A percentile compares a stretch with the other conserved stretches of the same genome.
Evolutionary conservation across 176 grass and related monocot genomes (phyloP).

Genomic region (Aegilops umbellulata): DNA sequence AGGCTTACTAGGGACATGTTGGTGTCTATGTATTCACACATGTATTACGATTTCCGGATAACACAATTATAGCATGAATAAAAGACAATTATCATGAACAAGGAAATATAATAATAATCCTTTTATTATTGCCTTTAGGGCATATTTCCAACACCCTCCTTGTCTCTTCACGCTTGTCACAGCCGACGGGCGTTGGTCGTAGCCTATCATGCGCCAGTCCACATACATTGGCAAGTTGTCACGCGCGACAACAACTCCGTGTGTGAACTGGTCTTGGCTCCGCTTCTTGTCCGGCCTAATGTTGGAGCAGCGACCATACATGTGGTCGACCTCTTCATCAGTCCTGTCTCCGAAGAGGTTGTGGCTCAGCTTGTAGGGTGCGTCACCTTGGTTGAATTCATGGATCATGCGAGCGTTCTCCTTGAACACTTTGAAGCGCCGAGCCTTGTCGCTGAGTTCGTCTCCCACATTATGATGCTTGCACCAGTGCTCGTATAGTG

Average conservation of each 20-base stretch:
- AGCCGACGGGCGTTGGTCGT: too few species aligned
- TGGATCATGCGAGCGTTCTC: conserved; percentile 40
- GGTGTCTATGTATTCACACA: too few species aligned
- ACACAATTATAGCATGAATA: too few species aligned
- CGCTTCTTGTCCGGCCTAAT: neutral
- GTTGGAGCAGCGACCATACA: neutral
- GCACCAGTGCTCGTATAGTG: conserved; percentile 46
- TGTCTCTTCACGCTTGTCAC: conserved; percentile 37
- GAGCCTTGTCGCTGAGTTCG: conserved; percentile 24
- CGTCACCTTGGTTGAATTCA: conserved; percentile 29
- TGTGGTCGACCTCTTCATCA: conserved; percentile 23
- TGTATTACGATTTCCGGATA: too few species aligned
- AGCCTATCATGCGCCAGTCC: neutral
- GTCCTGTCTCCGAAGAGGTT: conserved; percentile 58
- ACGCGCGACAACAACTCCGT: conserved; percentile 3
- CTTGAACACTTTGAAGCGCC: conserved; percentile 51
- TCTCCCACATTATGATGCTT: conserved; percentile 17
- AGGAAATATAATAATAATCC: too few species aligned
- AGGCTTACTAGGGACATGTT: too few species aligned
- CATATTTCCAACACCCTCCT: too few species aligned
- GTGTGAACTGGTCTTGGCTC: neutral
- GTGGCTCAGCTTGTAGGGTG: conserved; percentile 41
- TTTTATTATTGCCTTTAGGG: too few species aligned
- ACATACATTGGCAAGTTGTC: neutral
- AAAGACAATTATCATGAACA: too few species aligned